Evolutionary conservation across 345 rosid genomes (phyloP).

Genomic region (Moricandia moricandioides): DNA sequence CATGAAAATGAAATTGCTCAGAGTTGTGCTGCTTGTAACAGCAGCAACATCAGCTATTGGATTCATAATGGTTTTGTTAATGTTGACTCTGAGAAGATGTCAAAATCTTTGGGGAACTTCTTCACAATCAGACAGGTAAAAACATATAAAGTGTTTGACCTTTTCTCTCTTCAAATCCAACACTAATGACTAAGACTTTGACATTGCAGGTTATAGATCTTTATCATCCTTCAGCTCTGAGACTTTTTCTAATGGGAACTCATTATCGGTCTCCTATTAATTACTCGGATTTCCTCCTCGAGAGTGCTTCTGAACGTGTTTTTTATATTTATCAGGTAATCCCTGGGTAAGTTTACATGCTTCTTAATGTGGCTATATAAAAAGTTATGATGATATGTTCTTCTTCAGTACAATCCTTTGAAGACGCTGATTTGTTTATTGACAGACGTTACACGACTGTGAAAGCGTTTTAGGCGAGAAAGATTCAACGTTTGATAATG

Average conservation of each 20-base stretch:
- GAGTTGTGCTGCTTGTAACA: slow-evolving; percentile 88
- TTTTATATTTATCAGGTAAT: slow-evolving; percentile 90
- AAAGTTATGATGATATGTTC: no score
- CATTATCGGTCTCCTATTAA: slow-evolving; percentile 95
- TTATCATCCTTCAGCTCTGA: slow-evolving; percentile 84
- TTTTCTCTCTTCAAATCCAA: background rate
- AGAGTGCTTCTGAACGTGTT: slow-evolving; percentile 91
- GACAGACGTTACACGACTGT: slow-evolving; percentile 78
- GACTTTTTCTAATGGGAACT: slow-evolving; percentile 83
- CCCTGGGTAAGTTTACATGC: background rate
- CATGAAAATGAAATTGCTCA: slow-evolving; percentile 99
- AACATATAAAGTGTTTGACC: background rate
- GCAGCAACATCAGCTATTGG: slow-evolving; percentile 81
- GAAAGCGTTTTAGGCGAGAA: slow-evolving; percentile 56
- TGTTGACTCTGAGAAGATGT: slow-evolving; percentile 94
- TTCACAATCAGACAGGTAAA: slow-evolving; percentile 88
- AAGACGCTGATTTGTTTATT: slow-evolving; percentile 9
- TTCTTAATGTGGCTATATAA: background rate
- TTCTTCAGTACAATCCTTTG: background rate
- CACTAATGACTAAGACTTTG: background rate
- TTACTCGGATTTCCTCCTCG: slow-evolving; percentile 76
- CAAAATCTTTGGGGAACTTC: slow-evolving; percentile 95
- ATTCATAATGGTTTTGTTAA: slow-evolving; percentile 95
- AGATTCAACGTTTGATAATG: slow-evolving; percentile 30
- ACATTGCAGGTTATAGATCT: slow-evolving; percentile 64